phyloP scores from a whole-genome alignment of 225 moss, liverwort and hornwort genomes.

The Marchantia polymorpha region DNA sequence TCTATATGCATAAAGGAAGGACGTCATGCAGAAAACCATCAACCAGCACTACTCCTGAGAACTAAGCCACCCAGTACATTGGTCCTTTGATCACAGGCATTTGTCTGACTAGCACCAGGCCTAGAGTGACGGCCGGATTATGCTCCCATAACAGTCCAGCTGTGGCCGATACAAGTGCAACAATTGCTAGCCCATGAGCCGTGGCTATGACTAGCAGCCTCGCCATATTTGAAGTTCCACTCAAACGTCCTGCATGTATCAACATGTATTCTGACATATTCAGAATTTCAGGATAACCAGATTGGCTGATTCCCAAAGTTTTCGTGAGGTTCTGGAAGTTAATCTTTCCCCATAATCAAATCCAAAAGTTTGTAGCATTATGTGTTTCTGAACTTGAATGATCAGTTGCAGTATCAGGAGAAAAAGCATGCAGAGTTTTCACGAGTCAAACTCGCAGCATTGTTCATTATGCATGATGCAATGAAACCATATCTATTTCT shows the following conservation, averaged over 20 bases:
- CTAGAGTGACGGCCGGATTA: constrained; percentile 24
- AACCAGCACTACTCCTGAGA: constrained; percentile 12
- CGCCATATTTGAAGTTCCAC: not conserved
- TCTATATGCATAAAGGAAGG: not conserved
- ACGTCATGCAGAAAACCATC: constrained; percentile 9
- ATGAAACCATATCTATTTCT: no score
- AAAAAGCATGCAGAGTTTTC: no score
- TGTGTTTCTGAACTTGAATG: no score
- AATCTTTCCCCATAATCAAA: no score
- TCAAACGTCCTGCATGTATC: not conserved
- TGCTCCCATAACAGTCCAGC: constrained; percentile 19
- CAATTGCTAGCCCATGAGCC: constrained; percentile 24
- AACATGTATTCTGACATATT: not conserved
- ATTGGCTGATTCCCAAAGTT: no score
- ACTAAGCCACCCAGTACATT: constrained; percentile 13
- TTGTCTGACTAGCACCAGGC: constrained; percentile 6
- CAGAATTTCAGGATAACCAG: no score
- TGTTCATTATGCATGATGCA: no score
- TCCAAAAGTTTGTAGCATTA: no score
- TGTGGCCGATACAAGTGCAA: constrained; percentile 22
- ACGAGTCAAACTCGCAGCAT: no score
- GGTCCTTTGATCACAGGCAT: constrained; percentile 4
- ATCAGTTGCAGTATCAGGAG: no score
- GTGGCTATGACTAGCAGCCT: constrained; percentile 22
- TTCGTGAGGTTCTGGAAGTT: no score